These are phyloP conservation scores for Lumnitzera littorea DNA, from an alignment of 345 rosid species.

Conservation along the genomic window DNA sequence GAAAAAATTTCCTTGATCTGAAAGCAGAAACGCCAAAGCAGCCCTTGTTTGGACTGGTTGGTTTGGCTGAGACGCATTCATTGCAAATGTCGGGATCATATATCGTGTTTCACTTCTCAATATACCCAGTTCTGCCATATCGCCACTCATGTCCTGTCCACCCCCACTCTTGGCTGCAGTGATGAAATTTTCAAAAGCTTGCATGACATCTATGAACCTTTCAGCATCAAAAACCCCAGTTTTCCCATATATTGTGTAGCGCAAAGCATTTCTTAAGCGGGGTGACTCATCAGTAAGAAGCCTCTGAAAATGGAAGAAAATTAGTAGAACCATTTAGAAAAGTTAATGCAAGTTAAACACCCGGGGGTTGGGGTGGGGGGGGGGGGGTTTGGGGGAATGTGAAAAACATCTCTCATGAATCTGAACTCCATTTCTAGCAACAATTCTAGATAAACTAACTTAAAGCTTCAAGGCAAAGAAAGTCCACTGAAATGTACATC, in stretches of 20 bases:
- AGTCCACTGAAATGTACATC: neutral
- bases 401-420: too few species aligned
- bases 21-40: slow-evolving; percentile 77
- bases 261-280: slow-evolving; percentile 71
- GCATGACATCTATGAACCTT: slow-evolving; percentile 96
- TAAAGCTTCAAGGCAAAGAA: neutral
- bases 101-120: slow-evolving; percentile 33
- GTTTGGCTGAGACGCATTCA: slow-evolving; percentile 31
- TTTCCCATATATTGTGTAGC: slow-evolving; percentile 88
- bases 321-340: too few species aligned
- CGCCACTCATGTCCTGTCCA: slow-evolving; percentile 76
- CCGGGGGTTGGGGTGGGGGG: too few species aligned
- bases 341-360: too few species aligned
- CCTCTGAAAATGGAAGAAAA: slow-evolving; percentile 41
- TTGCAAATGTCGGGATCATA: slow-evolving; percentile 28
- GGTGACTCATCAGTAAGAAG: slow-evolving; percentile 91
- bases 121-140: slow-evolving; percentile 89
- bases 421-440: too few species aligned
- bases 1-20: slow-evolving; percentile 83
- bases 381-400: too few species aligned
- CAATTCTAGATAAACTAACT: too few species aligned
- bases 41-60: slow-evolving; percentile 81
- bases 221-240: slow-evolving; percentile 95
- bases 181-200: slow-evolving; percentile 92
- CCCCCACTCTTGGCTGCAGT: slow-evolving; percentile 98